phyloP scores from a whole-genome alignment of 768 basidiomycete species.

The Plicaturopsis crispa region DNA sequence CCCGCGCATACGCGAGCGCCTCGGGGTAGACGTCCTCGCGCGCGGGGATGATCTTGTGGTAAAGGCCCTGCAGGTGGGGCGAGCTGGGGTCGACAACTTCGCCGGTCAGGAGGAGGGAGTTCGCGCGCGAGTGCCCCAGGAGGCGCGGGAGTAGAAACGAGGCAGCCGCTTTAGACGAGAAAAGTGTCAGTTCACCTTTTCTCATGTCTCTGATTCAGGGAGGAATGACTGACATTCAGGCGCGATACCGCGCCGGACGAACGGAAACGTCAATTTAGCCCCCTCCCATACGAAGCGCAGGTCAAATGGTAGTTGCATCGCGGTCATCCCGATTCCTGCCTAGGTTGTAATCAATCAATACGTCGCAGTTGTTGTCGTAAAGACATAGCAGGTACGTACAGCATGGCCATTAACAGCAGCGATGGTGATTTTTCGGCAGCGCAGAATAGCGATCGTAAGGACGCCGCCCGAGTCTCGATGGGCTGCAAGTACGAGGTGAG shows the following conservation, averaged over 20 bases:
- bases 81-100: conserved; percentile 36
- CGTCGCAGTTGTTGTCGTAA: neutral
- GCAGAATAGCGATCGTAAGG: conserved; percentile 37
- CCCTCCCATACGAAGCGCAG: conserved; percentile 46
- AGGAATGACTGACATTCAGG: conserved; percentile 34
- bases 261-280: conserved; percentile 41
- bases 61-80: conserved; percentile 33
- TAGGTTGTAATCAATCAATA: conserved; percentile 6
- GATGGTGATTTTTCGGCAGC: conserved; percentile 49
- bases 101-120: conserved; percentile 43
- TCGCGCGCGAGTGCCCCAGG: conserved; percentile 43
- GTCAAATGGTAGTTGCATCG: conserved; percentile 42
- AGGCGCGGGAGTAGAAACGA: conserved; percentile 48
- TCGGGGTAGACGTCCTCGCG: conserved; percentile 46
- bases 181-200: neutral
- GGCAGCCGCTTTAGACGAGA: conserved; percentile 21
- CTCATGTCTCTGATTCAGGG: neutral
- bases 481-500: conserved; percentile 18
- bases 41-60: conserved; percentile 37
- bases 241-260: conserved; percentile 40
- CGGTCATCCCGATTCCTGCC: conserved; percentile 45
- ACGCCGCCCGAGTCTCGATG: conserved; percentile 43
- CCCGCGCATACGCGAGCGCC: conserved; percentile 42
- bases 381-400: conserved; percentile 20
- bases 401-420: conserved; percentile 45